Evolutionary conservation across 2,329 filamentous ascomycete species (phyloP).

Genomic region (Cladophialophora immunda): DNA sequence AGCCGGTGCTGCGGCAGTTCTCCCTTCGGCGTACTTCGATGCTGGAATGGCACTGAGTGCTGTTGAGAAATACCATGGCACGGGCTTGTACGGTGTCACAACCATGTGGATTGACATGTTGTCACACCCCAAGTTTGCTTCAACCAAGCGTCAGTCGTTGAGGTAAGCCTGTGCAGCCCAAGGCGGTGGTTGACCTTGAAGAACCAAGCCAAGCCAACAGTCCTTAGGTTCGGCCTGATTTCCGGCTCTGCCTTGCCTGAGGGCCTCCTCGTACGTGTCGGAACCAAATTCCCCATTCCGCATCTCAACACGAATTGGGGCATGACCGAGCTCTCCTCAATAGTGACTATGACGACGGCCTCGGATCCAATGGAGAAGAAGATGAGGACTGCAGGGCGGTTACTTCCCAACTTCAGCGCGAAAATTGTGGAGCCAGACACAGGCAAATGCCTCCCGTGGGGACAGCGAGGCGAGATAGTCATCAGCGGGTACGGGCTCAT

Average conservation of each 20-base stretch:
- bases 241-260: conserved; percentile 23
- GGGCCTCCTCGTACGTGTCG: conserved; percentile 6
- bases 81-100: conserved; percentile 49
- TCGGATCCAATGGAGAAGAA: conserved; percentile 75
- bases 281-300: conserved; percentile 7
- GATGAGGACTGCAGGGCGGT: conserved; percentile 75
- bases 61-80: conserved; percentile 18
- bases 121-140: neutral
- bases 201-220: neutral
- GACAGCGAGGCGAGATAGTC: conserved; percentile 77
- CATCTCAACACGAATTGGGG: conserved; percentile 67
- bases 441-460: neutral
- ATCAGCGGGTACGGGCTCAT: conserved; percentile 85
- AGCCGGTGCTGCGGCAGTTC: conserved; percentile 79
- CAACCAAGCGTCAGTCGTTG: conserved; percentile 6
- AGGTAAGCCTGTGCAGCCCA: neutral
- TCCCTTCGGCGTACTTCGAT: conserved; percentile 86
- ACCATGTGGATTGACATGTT: conserved; percentile 23
- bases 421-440: conserved; percentile 72
- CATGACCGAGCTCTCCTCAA: conserved; percentile 85
- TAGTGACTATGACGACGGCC: conserved; percentile 78
- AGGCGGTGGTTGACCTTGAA: no score
- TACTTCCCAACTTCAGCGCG: conserved; percentile 80
- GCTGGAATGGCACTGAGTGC: conserved; percentile 70
- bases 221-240: conserved; percentile 14